Percentiles rank a stretch among this genome's conserved stretches.
phyloP scores from a whole-genome alignment of 106 monocot species.

The Posidonia australis region DNA sequence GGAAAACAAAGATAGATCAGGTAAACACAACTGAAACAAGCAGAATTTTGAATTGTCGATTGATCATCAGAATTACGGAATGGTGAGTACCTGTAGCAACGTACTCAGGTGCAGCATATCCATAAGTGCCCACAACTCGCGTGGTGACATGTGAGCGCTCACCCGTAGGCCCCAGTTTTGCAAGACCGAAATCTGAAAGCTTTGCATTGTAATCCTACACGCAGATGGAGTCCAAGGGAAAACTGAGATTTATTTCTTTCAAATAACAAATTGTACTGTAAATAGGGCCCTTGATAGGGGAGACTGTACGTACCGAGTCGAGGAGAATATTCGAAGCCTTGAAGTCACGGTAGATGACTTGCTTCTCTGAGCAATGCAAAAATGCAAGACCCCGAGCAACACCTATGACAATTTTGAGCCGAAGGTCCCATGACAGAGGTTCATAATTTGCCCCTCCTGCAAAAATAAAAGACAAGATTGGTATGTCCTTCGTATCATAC shows the following conservation, averaged over 20 bases:
- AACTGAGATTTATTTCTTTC: too few species aligned
- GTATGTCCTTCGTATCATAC: too few species aligned
- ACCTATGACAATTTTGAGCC: conserved; percentile 45
- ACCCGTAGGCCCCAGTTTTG: conserved; percentile 39
- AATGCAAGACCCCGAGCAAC: conserved; percentile 60
- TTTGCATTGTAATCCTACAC: conserved; percentile 45
- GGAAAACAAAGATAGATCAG: too few species aligned
- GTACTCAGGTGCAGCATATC: conserved; percentile 81
- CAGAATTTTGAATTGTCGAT: too few species aligned
- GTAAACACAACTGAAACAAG: too few species aligned
- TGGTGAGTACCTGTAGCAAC: conserved; percentile 56
- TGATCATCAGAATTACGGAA: too few species aligned
- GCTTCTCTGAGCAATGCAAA: conserved; percentile 37
- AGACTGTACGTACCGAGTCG: conserved; percentile 39
- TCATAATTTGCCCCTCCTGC: conserved; percentile 30
- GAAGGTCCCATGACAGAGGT: conserved; percentile 55
- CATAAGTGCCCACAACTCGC: conserved; percentile 54
- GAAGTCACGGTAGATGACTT: conserved; percentile 67
- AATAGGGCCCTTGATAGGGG: too few species aligned
- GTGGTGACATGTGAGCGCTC: conserved; percentile 46
- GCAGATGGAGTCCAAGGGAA: too few species aligned
- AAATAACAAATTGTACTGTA: too few species aligned
- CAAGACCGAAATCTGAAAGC: conserved; percentile 69
- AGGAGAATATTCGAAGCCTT: conserved; percentile 74
- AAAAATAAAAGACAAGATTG: too few species aligned